Evolutionary conservation across 257 asterid genomes (phyloP).

Genomic region (Lycium ferocissimum): DNA sequence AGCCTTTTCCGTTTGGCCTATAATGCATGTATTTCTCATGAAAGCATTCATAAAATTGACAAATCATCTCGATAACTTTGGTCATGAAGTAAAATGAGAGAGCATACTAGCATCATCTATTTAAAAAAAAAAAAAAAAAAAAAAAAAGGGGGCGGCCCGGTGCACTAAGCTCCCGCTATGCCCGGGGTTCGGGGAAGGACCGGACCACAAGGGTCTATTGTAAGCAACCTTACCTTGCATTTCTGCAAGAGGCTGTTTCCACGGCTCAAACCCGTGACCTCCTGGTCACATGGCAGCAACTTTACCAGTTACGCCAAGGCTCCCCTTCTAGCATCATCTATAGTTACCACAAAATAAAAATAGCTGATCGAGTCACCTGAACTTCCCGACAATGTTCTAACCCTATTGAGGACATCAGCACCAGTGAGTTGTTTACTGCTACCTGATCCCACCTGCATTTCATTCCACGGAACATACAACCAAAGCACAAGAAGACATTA

Average conservation of each 20-base stretch:
- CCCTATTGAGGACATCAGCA: conserved; percentile 60
- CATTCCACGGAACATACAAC: conserved; percentile 36
- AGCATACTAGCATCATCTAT: not conserved
- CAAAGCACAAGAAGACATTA: not conserved
- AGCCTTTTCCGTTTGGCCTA: no score
- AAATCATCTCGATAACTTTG: not conserved
- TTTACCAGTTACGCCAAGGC: no score
- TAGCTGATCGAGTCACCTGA: conserved; percentile 55
- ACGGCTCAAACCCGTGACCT: no score
- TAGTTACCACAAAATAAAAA: conserved; percentile 6
- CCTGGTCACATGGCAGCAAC: no score
- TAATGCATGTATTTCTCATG: not conserved
- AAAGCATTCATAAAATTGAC: not conserved
- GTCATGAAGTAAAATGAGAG: not conserved
- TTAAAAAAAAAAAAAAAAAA: no score
- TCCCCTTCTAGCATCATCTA: not conserved
- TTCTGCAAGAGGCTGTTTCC: no score
- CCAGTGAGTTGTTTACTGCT: conserved; percentile 48
- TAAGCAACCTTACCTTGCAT: no score
- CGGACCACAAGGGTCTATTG: no score
- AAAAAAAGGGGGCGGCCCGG: no score
- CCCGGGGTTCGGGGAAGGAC: no score
- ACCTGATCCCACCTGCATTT: conserved; percentile 76
- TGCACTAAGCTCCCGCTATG: no score
- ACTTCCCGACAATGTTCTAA: conserved; percentile 64